These are phyloP conservation scores for Paxillus rubicundulus DNA, from an alignment of 768 basidiomycete genomes.

Conservation along the genomic window DNA sequence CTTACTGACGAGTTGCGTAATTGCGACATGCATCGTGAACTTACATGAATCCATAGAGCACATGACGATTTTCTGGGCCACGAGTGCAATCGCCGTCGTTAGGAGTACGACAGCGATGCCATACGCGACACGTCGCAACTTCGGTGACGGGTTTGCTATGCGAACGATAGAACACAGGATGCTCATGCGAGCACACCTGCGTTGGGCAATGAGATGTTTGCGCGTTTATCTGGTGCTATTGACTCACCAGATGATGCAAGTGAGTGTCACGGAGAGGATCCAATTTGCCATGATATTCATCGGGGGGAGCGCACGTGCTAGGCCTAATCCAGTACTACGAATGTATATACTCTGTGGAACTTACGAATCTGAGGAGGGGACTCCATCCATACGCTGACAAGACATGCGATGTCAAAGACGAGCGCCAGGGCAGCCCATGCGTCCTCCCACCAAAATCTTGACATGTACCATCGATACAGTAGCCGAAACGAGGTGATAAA, in stretches of 20 bases:
- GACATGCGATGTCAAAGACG: constrained; percentile 18
- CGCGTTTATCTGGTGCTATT: background rate
- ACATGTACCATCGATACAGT: constrained; percentile 18
- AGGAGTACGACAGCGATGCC: constrained; percentile 16
- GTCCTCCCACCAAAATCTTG: constrained; percentile 28
- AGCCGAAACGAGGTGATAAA: constrained; percentile 18
- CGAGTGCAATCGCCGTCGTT: constrained; percentile 11
- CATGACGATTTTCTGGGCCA: constrained; percentile 17
- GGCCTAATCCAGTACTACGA: background rate
- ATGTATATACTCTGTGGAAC: constrained; percentile 1
- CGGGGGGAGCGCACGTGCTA: background rate
- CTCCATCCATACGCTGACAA: constrained; percentile 21
- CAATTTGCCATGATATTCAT: constrained; percentile 6
- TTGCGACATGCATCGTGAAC: constrained; percentile 3
- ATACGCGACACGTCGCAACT: constrained; percentile 12
- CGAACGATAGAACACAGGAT: constrained; percentile 26
- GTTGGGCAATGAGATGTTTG: background rate
- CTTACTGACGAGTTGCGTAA: constrained; percentile 27
- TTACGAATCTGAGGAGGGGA: background rate
- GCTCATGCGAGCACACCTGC: constrained; percentile 28
- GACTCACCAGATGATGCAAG: constrained; percentile 21
- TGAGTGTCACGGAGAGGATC: constrained; percentile 20
- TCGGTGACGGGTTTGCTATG: constrained; percentile 13
- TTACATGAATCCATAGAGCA: constrained; percentile 9
- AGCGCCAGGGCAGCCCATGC: constrained; percentile 26